phyloP scores from a whole-genome alignment of 768 basidiomycete genomes.

The Gautieria morchelliformis region DNA sequence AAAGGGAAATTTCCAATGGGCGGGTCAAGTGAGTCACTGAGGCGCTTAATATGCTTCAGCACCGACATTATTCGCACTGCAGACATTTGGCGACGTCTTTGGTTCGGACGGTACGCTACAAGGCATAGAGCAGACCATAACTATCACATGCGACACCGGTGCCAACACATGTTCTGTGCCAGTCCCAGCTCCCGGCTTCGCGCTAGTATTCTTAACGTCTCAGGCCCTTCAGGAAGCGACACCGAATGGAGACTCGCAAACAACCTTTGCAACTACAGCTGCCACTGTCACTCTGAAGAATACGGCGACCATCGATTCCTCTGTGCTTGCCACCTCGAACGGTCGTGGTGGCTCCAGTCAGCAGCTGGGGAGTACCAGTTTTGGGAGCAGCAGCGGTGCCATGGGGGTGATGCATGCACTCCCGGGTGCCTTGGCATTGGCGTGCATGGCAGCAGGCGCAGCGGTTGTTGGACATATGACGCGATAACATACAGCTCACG shows the following conservation, averaged over 20 bases:
- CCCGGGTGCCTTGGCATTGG: not conserved
- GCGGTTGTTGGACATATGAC: not conserved
- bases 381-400: constrained; percentile 7
- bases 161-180: constrained; percentile 47
- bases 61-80: not conserved
- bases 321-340: constrained; percentile 55
- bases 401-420: not conserved
- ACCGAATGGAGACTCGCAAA: constrained; percentile 19
- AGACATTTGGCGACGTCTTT: constrained; percentile 56
- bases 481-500: not conserved
- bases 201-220: constrained; percentile 60
- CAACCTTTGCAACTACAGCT: constrained; percentile 49
- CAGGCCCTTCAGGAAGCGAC: constrained; percentile 27
- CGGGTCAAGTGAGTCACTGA: constrained; percentile 35
- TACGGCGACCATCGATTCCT: constrained; percentile 45
- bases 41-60: not conserved
- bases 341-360: constrained; percentile 32
- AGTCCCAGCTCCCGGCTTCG: constrained; percentile 63
- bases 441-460: constrained; percentile 1
- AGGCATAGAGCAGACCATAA: constrained; percentile 45
- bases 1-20: constrained; percentile 67
- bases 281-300: constrained; percentile 41
- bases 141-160: constrained; percentile 47
- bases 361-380: constrained; percentile 8
- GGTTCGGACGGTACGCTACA: constrained; percentile 58